phyloP scores from a whole-genome alignment of 1,139 yeast species.

The Zygosaccharomyces pseudobailii region DNA sequence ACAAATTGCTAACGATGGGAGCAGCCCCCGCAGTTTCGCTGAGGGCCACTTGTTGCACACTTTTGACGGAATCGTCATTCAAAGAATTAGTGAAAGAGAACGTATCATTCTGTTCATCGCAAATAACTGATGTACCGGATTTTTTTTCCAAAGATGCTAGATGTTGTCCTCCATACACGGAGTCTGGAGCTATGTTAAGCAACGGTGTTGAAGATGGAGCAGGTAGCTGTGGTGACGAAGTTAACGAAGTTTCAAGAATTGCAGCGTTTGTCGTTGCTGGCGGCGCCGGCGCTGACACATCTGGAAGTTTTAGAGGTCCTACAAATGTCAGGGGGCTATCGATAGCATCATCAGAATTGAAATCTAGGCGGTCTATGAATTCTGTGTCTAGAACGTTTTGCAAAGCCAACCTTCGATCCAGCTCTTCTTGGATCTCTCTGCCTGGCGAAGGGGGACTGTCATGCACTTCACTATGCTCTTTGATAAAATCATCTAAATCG shows the following conservation, averaged over 20 bases:
- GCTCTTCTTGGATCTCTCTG: not conserved
- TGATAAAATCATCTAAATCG: constrained; percentile 29
- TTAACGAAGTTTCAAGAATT: too few species aligned
- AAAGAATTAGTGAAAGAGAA: constrained; percentile 25
- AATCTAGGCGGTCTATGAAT: not conserved
- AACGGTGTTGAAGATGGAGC: not conserved
- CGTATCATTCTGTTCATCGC: constrained; percentile 12
- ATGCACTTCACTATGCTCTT: constrained; percentile 12
- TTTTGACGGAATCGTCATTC: constrained; percentile 17
- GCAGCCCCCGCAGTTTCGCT: constrained; percentile 11
- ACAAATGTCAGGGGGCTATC: constrained; percentile 15
- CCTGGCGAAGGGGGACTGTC: not conserved
- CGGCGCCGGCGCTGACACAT: not conserved
- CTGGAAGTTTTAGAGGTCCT: constrained; percentile 13
- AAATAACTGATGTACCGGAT: constrained; percentile 6
- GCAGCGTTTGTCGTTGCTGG: not conserved
- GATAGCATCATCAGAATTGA: constrained; percentile 4
- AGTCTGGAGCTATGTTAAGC: not conserved
- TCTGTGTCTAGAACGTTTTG: not conserved
- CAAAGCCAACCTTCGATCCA: not conserved
- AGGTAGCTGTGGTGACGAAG: too few species aligned
- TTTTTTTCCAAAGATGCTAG: not conserved
- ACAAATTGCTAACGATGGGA: constrained; percentile 9
- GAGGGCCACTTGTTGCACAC: constrained; percentile 18
- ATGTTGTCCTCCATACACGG: not conserved